A percentile compares a stretch with the other conserved stretches of the same genome.
phyloP scores from a whole-genome alignment of 306 rosid genomes.

The Vachellia collinsii region DNA sequence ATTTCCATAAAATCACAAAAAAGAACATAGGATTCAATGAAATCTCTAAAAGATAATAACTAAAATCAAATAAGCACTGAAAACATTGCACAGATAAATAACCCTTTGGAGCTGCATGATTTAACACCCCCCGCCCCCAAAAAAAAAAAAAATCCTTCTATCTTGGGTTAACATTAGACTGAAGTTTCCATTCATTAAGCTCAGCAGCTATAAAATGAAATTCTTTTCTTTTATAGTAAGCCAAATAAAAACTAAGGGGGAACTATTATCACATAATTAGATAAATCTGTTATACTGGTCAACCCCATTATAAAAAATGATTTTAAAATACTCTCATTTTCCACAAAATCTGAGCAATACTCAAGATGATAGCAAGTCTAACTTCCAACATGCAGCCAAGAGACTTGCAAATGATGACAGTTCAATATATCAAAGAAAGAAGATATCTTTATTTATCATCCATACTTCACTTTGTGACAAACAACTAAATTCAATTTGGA shows the following conservation, averaged over 20 bases:
- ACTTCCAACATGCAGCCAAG: not conserved
- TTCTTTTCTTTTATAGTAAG: not conserved
- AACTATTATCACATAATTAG: not conserved
- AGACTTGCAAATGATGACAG: conserved; percentile 13
- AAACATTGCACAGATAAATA: not conserved
- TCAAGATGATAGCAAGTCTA: not conserved
- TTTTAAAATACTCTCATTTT: not conserved
- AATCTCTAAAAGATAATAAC: not conserved
- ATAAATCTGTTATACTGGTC: conserved; percentile 8
- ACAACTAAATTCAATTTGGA: not conserved
- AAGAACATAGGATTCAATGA: not conserved
- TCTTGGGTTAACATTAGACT: not conserved
- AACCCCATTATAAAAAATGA: not conserved
- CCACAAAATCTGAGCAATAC: not conserved
- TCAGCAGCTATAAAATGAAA: not conserved
- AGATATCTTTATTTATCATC: not conserved
- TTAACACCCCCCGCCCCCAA: not conserved
- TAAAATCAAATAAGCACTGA: not conserved
- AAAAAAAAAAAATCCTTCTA: not conserved
- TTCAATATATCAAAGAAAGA: not conserved
- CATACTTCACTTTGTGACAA: not conserved
- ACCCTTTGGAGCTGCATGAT: not conserved
- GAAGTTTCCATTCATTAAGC: not conserved
- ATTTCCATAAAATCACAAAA: not conserved
- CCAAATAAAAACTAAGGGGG: not conserved